Evolutionary conservation across 805 yeast species (phyloP), one percentile per base, ranked within the genome.

Genomic region (Dipodascus albidus): DNA sequence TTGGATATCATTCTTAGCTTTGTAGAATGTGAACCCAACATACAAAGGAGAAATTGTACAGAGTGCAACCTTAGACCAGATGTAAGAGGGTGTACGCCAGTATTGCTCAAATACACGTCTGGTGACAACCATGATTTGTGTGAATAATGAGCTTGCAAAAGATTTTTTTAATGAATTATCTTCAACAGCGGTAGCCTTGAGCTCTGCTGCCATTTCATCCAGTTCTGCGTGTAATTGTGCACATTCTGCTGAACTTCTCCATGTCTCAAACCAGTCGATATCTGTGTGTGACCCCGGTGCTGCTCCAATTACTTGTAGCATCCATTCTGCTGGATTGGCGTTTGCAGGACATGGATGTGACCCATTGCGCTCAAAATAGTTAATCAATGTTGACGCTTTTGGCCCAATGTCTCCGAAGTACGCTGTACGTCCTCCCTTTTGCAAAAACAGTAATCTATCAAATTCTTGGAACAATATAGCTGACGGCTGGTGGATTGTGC

Each of bases 291-390:
- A 61, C 21, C 68, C 72, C 51, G 70, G 70, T 48, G 66, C 70
- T 53, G 71, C 74, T 23, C 77, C 75, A 53, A 65, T 63, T n/a
- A 60, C 65, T 57, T 85, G 85, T 68, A 88, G 73, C 95, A 88
- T 88, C 93, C 95, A 88, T 71, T 87, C 96, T 14, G 90, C 91
- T 27, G 91, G 93, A 59, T 85, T 85, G 2, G 87, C 88, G 47
- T 74, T 74, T 3, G 73, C 70, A 20, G 90, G 89, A 70, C 90
- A 85, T 53, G 72, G 70, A 23, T 74, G 76, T 47, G 89, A 79
- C 52, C 89, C 89, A 58, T 83, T 67, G 2, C 66, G 64, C 65
- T 84, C 88, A 61, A 85, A 83, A 64, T 84, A 84, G 51, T 77
- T 68, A 54, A 83, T 82, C 71, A 84, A 72, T 2, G 79, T 73